Base-by-base conservation (phyloP, 352 stramenopile species). In the Phytophthora lateralis region DNA sequence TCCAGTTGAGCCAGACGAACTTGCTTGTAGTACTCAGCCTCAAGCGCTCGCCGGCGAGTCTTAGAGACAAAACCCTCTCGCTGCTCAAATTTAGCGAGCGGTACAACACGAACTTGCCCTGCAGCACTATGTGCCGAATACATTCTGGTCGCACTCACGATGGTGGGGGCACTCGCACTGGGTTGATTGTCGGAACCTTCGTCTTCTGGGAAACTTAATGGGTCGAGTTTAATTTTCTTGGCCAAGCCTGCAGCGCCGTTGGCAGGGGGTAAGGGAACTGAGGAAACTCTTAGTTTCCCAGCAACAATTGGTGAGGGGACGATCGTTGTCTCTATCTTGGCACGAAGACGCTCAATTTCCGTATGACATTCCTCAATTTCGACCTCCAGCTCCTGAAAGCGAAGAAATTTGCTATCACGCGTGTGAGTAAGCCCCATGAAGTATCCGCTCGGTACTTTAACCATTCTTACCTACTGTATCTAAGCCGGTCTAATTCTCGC, bases 11-110 rank as follows among this genome's bases (percentile, higher is more conserved):
- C 82, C 6, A 91, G 64, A 5, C 80, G 82, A 42, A 89, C 54
- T 49, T 91, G 80, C 44, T 89, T 89, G 43, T 78, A 80, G 41
- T 89, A 88, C 38, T 89, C 80, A 5, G 76, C 69, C 60, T 91
- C 79, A 4, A 86, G 62, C 7, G 82, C 82, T 26, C 69, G 60
- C 10, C 72, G 69, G 11, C 78, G 62, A 5, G 78, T 84, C 51
- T 86, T 89, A 2, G 73, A 68, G 6, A 91, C 82, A 44, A 91
- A 88, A 11, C 63, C 75, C 26, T 83, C 76, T 39, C 73, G 66
- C 10, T 44, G 59, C 0, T 63, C 42, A 27, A 38, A 52, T 49
- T 52, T 63, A 18, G 32, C 5, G 20, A 47, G 50, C 8, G 55
- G 47, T 1, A 70, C 41, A 14, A 60, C 54, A 34, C 62, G 55